Conservation (phyloP, 2,329 filamentous ascomycete species). For the Hymenoscyphus repandus region DNA sequence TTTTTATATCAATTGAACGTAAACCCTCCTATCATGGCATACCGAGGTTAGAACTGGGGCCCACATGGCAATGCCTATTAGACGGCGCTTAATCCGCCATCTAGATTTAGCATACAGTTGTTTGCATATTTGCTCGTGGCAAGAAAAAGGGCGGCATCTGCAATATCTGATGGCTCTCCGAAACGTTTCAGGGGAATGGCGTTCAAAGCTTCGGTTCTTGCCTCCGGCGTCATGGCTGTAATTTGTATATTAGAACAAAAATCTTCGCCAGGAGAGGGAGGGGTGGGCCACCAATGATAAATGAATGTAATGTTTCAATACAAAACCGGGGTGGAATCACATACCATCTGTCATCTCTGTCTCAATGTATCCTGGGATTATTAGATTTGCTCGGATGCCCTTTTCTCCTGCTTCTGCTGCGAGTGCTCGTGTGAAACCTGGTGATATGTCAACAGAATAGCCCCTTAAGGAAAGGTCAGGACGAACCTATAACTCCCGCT, state of each 20-base stretch:
- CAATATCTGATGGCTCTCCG: constrained; percentile 65
- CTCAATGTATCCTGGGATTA: constrained; percentile 77
- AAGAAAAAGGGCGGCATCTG: constrained; percentile 76
- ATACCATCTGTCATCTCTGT: constrained; percentile 74
- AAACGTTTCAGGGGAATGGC: constrained; percentile 63
- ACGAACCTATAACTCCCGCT: constrained; percentile 66
- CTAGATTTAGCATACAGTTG: constrained; percentile 80
- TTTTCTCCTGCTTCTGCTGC: constrained; percentile 55
- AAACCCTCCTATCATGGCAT: neutral
- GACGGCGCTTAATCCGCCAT: constrained; percentile 72
- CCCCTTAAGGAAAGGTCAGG: neutral
- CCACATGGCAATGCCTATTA: constrained; percentile 32
- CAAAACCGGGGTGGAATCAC: constrained; percentile 9
- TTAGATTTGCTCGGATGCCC: constrained; percentile 70
- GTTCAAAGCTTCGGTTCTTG: constrained; percentile 32
- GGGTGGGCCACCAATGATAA: neutral
- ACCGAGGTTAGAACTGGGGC: neutral
- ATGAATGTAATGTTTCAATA: neutral
- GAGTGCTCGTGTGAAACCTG: constrained; percentile 64
- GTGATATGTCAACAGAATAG: constrained; percentile 1
- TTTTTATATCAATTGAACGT: neutral
- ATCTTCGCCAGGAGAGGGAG: constrained; percentile 22
- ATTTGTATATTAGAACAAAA: constrained; percentile 31
- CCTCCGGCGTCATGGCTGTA: constrained; percentile 39
- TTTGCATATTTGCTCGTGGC: constrained; percentile 76